Evolutionary conservation across 495 filamentous ascomycete genomes (phyloP), one percentile per base, ranked within the genome.

Genomic region (Podospora bellae-mahoneyi): DNA sequence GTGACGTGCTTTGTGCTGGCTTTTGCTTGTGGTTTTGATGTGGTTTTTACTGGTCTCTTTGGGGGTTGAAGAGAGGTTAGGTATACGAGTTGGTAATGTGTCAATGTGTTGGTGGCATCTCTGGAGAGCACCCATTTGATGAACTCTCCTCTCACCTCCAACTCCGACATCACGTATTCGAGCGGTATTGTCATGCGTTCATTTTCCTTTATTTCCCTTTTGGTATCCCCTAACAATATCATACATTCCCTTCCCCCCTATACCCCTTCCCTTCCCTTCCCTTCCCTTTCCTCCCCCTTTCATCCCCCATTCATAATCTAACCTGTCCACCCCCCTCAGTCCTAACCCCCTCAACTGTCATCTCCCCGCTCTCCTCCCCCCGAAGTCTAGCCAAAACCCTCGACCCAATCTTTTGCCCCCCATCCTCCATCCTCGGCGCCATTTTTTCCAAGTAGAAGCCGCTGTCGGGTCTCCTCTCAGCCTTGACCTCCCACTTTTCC

Each of bases 391-490:
- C 10, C 28, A 10, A n/a, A 60, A 63, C 32, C 32, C 19, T 32
- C 0, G 15, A 10, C 5, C 9, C 18, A 18, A 10, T 5, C 32
- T 48, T 32, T 13, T 48, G 27, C 66, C 48, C 65, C 54, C 63
- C 58, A 23, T 39, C n/a, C 32, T 53, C 58, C 15, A 19, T 61
- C 56, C 66, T 60, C 54, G 20, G 15, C n/a, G 48, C 20, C 7
- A 15, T 30, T 76, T 78, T 90, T 84, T 98, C 95, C 68, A 97
- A 69, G 72, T 89, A 95, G 72, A 91, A 99, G 10, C 95, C 95
- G 1, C 86, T 84, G 68, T 96, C 92, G 7, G 93, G 93, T 78
- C 84, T 88, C 72, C 96, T 82, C 81, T 88, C 84, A 16, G 84
- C 84, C 75, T 86, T 86, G 69, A 97, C 84, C 81, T 98, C 89